These are phyloP conservation scores for Hydnomerulius pinastri DNA, from an alignment of 768 basidiomycete species.

Conservation along the genomic window DNA sequence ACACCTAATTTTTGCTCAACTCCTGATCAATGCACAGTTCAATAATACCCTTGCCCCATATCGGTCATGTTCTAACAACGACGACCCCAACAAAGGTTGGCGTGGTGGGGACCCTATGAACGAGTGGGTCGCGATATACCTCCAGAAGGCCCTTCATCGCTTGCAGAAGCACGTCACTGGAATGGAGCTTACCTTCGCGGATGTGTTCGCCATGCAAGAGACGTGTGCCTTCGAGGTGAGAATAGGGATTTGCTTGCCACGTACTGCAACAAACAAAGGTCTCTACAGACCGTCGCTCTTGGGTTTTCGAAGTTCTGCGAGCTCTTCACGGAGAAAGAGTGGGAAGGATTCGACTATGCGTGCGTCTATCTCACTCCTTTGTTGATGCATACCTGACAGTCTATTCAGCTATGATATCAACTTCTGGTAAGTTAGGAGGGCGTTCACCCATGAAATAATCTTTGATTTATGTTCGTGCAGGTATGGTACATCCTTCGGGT, in stretches of 20 bases:
- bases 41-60: constrained; percentile 51
- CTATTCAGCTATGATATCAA: not conserved
- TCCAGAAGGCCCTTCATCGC: constrained; percentile 60
- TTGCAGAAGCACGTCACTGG: constrained; percentile 58
- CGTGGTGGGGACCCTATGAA: constrained; percentile 54
- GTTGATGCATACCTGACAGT: not conserved
- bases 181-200: constrained; percentile 57
- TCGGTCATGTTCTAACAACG: constrained; percentile 59
- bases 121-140: constrained; percentile 70
- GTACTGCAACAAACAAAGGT: not conserved
- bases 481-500: constrained; percentile 75
- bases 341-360: constrained; percentile 88
- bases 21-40: constrained; percentile 28
- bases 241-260: not conserved
- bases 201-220: constrained; percentile 74
- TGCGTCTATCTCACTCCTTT: constrained; percentile 36
- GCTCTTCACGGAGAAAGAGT: constrained; percentile 84
- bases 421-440: constrained; percentile 4
- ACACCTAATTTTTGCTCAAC: not conserved
- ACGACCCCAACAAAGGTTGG: constrained; percentile 42
- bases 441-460: constrained; percentile 2
- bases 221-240: constrained; percentile 77
- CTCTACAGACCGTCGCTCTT: constrained; percentile 75
- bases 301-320: constrained; percentile 88
- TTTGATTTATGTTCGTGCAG: constrained; percentile 12